phyloP scores from a whole-genome alignment of 805 yeast genomes.

The Candida maltosa region DNA sequence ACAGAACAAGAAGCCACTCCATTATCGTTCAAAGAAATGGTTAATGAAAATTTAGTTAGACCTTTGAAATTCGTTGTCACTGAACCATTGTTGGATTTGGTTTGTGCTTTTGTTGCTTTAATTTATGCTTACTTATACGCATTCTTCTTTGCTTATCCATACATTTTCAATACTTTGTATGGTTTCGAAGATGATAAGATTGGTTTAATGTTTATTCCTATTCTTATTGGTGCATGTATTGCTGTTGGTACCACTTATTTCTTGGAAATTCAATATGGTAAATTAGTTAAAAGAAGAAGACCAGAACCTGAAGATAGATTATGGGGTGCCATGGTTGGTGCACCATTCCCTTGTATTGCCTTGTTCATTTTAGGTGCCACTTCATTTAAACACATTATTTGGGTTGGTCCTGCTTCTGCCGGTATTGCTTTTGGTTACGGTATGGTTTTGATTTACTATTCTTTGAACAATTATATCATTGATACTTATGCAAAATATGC shows the following conservation, averaged over 20 bases:
- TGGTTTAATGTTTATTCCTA: conserved; percentile 88
- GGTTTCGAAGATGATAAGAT: conserved; percentile 73
- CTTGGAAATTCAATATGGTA: conserved; percentile 60
- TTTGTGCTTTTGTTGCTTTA: conserved; percentile 83
- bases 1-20: conserved; percentile 90
- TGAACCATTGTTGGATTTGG: conserved; percentile 81
- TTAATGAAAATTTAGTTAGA: conserved; percentile 69
- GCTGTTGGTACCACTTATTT: conserved; percentile 75
- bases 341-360: conserved; percentile 79
- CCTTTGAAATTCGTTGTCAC: conserved; percentile 75
- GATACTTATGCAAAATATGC: conserved; percentile 85
- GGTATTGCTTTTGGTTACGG: conserved; percentile 61
- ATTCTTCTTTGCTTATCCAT: conserved; percentile 94
- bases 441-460: conserved; percentile 57
- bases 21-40: conserved; percentile 61
- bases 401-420: conserved; percentile 63
- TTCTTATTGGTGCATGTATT: conserved; percentile 76
- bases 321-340: conserved; percentile 77
- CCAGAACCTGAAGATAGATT: conserved; percentile 81
- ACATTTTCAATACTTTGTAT: conserved; percentile 73
- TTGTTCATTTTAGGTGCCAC: conserved; percentile 81
- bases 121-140: conserved; percentile 90
- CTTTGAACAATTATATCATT: conserved; percentile 76
- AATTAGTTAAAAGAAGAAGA: conserved; percentile 47
- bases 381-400: conserved; percentile 60